A percentile compares a stretch with the other conserved stretches of the same genome.
Conservation (phyloP, 306 rosid species). For the Dalbergia oliveri region DNA sequence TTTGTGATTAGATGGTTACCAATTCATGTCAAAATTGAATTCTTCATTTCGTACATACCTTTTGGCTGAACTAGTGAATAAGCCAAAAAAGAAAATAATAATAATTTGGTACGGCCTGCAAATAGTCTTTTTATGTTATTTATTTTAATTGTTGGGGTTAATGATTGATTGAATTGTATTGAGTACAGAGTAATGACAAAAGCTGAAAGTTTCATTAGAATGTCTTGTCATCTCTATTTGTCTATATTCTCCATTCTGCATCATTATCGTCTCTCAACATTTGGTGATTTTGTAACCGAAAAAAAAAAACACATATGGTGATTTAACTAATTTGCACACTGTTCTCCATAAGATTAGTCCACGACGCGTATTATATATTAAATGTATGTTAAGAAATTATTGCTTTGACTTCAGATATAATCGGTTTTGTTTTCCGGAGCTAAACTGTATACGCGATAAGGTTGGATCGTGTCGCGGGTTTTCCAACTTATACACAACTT, state of each 20-base stretch:
- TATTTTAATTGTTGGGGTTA: conserved; percentile 5
- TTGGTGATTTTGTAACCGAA: background rate
- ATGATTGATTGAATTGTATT: conserved; percentile 16
- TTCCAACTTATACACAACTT: background rate
- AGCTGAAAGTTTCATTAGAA: background rate
- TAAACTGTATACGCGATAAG: background rate
- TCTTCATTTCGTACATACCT: background rate
- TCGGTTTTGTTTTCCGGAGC: background rate
- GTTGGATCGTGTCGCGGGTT: background rate
- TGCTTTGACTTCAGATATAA: no score
- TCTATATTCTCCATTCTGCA: background rate
- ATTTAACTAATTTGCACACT: background rate
- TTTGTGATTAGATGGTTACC: conserved; percentile 12
- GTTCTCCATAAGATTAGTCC: background rate
- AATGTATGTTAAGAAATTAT: background rate
- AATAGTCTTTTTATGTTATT: conserved; percentile 19
- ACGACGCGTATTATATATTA: background rate
- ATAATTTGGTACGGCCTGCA: conserved; percentile 2
- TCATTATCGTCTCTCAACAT: background rate
- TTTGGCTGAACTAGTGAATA: conserved; percentile 16
- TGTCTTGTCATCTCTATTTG: background rate
- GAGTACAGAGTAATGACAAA: background rate
- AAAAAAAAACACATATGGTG: no score
- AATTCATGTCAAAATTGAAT: background rate
- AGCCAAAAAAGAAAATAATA: background rate